These are phyloP conservation scores for Exserohilum turcica DNA, from an alignment of 2,329 filamentous ascomycete genomes.

Conservation along the genomic window DNA sequence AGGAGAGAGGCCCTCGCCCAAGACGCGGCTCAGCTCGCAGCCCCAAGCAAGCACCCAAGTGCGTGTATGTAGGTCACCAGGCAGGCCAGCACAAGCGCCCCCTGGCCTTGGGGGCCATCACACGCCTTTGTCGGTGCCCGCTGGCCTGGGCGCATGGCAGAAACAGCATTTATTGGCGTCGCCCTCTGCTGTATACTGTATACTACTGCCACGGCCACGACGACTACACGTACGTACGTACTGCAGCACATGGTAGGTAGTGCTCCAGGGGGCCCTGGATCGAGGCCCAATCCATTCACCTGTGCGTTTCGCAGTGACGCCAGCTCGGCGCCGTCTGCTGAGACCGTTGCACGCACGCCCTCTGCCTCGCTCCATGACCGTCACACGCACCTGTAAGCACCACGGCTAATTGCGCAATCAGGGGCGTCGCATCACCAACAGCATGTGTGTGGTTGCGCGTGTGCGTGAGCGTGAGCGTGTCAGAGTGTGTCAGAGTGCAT, in stretches of 20 bases:
- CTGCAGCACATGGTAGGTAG: no score
- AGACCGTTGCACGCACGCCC: neutral
- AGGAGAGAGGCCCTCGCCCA: conserved; percentile 4
- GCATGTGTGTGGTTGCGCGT: neutral
- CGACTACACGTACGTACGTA: no score
- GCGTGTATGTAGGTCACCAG: no score
- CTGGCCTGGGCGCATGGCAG: neutral
- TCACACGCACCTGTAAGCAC: no score
- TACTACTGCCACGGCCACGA: no score
- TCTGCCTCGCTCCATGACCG: no score
- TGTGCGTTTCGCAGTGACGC: conserved; percentile 1
- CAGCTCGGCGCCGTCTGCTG: neutral
- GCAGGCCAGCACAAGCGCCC: no score
- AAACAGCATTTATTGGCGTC: no score
- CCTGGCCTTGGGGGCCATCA: no score
- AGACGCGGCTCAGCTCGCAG: conserved; percentile 3
- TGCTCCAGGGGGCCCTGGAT: conserved; percentile 3
- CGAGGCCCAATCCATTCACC: neutral
- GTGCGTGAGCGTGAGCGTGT: neutral
- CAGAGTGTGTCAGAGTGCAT: no score
- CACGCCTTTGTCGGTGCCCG: no score
- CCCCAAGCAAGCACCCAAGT: neutral
- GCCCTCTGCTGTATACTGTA: no score
- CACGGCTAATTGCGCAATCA: conserved; percentile 3
- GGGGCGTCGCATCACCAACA: neutral